Conservation (phyloP, 371 early-diverging fungal species). For the Smittium mucronatum region DNA sequence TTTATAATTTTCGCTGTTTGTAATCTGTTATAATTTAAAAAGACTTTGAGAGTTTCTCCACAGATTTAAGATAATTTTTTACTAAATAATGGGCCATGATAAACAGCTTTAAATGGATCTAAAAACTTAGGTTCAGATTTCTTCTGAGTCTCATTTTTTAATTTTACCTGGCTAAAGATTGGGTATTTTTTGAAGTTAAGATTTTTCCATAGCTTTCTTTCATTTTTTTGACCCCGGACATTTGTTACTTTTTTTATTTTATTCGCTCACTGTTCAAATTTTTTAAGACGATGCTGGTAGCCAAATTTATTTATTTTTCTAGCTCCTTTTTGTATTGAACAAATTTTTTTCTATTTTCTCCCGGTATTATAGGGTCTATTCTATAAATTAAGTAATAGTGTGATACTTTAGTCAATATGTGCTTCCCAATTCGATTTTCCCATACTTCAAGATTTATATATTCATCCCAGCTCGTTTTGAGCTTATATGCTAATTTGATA, state of each 20-base stretch:
- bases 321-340: not conserved
- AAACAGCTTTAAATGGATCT: not conserved
- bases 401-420: not conserved
- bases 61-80: not conserved
- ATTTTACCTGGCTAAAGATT: not conserved
- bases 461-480: slow-evolving; percentile 16
- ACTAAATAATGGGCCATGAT: not conserved
- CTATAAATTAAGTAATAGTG: not conserved
- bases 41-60: not conserved
- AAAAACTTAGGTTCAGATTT: slow-evolving; percentile 1
- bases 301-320: too few species aligned
- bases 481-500: not conserved
- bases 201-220: not conserved
- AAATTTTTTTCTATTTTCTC: not conserved
- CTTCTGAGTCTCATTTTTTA: not conserved
- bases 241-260: slow-evolving; percentile 1
- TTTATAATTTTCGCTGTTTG: not conserved
- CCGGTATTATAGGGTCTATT: not conserved
- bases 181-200: not conserved
- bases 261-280: not conserved
- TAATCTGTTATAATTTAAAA: slow-evolving; percentile 1
- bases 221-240: not conserved
- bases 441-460: slow-evolving; percentile 11
- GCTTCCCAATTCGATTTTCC: not conserved
- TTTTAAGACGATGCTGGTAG: not conserved